Percentiles rank a stretch among this genome's conserved stretches.
phyloP scores from a whole-genome alignment of 2,329 filamentous ascomycete genomes.

The Teratosphaeria epicoccoides region DNA sequence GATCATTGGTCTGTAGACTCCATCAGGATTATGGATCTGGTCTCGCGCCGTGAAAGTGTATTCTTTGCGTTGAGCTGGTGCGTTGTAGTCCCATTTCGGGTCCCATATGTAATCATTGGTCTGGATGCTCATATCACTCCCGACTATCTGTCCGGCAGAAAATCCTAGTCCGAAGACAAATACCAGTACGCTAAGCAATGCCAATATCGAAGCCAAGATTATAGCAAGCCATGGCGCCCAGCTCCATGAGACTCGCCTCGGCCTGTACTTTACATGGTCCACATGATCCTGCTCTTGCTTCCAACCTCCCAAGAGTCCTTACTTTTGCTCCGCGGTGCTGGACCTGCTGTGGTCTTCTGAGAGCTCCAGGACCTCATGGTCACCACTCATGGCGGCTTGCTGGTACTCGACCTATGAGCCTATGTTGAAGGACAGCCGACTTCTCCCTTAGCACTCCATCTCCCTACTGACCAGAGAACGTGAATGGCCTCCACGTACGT shows the following conservation, averaged over 20 bases:
- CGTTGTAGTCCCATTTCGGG: constrained; percentile 44
- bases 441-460: not conserved
- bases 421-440: not conserved
- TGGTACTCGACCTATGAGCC: not conserved
- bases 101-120: constrained; percentile 47
- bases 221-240: constrained; percentile 4
- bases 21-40: constrained; percentile 31
- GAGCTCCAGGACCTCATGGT: constrained; percentile 1
- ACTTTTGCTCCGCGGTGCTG: constrained; percentile 8
- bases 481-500: too few species aligned
- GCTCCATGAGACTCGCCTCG: constrained; percentile 2
- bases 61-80: constrained; percentile 41
- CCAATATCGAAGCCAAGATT: not conserved
- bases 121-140: constrained; percentile 12
- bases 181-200: not conserved
- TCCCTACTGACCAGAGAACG: too few species aligned
- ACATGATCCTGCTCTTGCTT: constrained; percentile 7
- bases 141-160: not conserved
- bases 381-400: not conserved
- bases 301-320: constrained; percentile 9
- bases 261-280: not conserved
- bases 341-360: constrained; percentile 1
- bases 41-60: constrained; percentile 53
- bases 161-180: constrained; percentile 1
- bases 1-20: not conserved